Conservation (phyloP, 176 grass and related monocot genomes). For the Puccinellia tenuiflora region DNA sequence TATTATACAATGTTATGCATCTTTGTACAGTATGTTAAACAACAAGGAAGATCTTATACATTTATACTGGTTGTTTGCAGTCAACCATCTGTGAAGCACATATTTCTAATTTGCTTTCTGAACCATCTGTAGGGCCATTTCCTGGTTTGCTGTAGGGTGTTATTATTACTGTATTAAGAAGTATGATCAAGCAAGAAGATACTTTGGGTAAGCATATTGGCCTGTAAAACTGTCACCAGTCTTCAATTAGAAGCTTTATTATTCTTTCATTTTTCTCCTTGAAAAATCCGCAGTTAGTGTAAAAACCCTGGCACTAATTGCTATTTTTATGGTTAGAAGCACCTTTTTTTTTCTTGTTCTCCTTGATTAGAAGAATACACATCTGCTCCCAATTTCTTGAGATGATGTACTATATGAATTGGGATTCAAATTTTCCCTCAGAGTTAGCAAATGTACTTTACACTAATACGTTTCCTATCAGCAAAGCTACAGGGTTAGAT, state of each 20-base stretch:
- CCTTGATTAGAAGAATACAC: background rate
- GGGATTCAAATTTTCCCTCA: background rate
- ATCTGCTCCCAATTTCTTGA: background rate
- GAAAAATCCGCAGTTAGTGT: no score
- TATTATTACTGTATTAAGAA: slow-evolving; percentile 98
- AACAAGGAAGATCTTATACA: background rate
- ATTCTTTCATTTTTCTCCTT: no score
- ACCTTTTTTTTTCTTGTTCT: background rate
- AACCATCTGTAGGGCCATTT: slow-evolving; percentile 60
- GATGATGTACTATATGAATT: background rate
- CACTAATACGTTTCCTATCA: slow-evolving; percentile 42
- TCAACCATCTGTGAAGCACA: slow-evolving; percentile 6
- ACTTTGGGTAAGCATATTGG: slow-evolving; percentile 67
- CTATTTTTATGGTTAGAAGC: background rate
- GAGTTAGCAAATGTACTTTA: background rate
- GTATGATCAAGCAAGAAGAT: slow-evolving; percentile 88
- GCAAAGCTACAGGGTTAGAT: slow-evolving; percentile 87
- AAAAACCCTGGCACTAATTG: no score
- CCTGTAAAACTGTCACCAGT: background rate
- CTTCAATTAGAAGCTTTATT: no score
- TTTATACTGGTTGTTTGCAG: background rate
- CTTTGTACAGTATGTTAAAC: background rate
- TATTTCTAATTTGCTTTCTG: slow-evolving; percentile 12
- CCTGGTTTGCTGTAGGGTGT: slow-evolving; percentile 97
- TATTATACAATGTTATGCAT: background rate